A percentile compares a stretch with the other conserved stretches of the same genome.
Conservation (phyloP, 148 eudicot genomes). For the Vaccinium macrocarpon region DNA sequence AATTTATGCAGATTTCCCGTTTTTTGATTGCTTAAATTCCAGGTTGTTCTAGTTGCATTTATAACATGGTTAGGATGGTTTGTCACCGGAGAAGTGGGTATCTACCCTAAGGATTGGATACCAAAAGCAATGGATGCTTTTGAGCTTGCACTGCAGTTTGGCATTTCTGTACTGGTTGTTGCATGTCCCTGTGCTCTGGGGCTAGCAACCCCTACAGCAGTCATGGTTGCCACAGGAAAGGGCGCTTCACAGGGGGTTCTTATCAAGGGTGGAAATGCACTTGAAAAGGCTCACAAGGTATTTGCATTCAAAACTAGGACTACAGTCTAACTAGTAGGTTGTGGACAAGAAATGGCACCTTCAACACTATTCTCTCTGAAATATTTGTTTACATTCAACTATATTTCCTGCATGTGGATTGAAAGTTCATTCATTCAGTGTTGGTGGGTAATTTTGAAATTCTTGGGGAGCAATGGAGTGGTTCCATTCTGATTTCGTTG, state of each 20-base stretch:
- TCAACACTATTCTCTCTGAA: neutral
- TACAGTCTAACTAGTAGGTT: neutral
- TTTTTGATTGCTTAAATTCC: slow-evolving; percentile 16
- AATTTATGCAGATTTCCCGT: neutral
- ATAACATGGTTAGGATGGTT: slow-evolving; percentile 90
- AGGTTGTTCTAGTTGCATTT: slow-evolving; percentile 81
- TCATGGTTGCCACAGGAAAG: slow-evolving; percentile 99
- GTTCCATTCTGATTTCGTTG: neutral
- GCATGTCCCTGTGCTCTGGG: slow-evolving; percentile 99
- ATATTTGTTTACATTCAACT: neutral
- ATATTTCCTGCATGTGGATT: neutral
- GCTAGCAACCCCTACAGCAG: slow-evolving; percentile 97
- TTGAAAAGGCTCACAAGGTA: slow-evolving; percentile 95
- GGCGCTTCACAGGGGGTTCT: slow-evolving; percentile 98
- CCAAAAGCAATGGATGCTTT: slow-evolving; percentile 88
- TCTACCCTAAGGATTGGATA: slow-evolving; percentile 78
- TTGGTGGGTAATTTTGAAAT: neutral
- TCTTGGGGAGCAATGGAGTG: slow-evolving; percentile 1
- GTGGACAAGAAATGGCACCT: neutral
- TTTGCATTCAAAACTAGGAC: neutral
- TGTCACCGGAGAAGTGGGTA: slow-evolving; percentile 61
- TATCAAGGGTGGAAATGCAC: slow-evolving; percentile 92
- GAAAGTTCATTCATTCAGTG: neutral
- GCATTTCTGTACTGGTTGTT: slow-evolving; percentile 88
- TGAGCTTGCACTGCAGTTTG: slow-evolving; percentile 97